A percentile compares a stretch with the other conserved stretches of the same genome.
phyloP scores from a whole-genome alignment of 2,329 filamentous ascomycete genomes.

The Fusarium sp. region DNA sequence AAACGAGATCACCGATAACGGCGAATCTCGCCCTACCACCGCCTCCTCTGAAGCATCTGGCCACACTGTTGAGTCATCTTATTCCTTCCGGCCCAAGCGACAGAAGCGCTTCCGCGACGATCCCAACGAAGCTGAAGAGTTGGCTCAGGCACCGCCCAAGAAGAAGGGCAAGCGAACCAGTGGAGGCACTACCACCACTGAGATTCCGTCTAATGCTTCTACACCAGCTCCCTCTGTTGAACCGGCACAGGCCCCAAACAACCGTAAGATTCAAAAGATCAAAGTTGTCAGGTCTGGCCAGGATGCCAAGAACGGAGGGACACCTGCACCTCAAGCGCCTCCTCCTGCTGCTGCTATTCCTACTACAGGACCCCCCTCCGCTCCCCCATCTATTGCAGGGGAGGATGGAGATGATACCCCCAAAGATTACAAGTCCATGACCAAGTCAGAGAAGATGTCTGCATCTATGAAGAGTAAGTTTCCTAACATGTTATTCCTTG shows the following conservation, averaged over 20 bases:
- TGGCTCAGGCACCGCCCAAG: slow-evolving; percentile 53
- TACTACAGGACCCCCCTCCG: slow-evolving; percentile 21
- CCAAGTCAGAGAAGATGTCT: slow-evolving; percentile 75
- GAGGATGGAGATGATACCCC: slow-evolving; percentile 54
- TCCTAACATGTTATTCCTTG: neutral
- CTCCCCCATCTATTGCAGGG: slow-evolving; percentile 18
- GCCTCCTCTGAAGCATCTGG: slow-evolving; percentile 64
- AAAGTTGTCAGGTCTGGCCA: slow-evolving; percentile 51
- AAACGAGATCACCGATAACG: slow-evolving; percentile 54
- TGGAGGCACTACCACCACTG: slow-evolving; percentile 19
- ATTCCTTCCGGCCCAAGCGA: slow-evolving; percentile 66
- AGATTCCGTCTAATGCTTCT: slow-evolving; percentile 31
- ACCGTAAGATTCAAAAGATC: slow-evolving; percentile 54
- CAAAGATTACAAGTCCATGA: slow-evolving; percentile 71
- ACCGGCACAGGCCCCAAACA: slow-evolving; percentile 30
- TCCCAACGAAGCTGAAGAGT: slow-evolving; percentile 56
- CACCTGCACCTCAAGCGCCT: slow-evolving; percentile 6
- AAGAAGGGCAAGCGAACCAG: slow-evolving; percentile 52
- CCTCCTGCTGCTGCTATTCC: slow-evolving; percentile 17
- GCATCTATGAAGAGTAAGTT: slow-evolving; percentile 71
- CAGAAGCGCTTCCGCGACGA: slow-evolving; percentile 66
- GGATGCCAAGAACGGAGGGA: slow-evolving; percentile 47
- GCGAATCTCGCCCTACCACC: slow-evolving; percentile 64
- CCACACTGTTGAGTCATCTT: slow-evolving; percentile 62
- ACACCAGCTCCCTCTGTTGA: slow-evolving; percentile 38